A percentile compares a stretch with the other conserved stretches of the same genome.
Evolutionary conservation across 2,329 filamentous ascomycete species (phyloP).

Genomic region (Coniochaeta hoffmannii): DNA sequence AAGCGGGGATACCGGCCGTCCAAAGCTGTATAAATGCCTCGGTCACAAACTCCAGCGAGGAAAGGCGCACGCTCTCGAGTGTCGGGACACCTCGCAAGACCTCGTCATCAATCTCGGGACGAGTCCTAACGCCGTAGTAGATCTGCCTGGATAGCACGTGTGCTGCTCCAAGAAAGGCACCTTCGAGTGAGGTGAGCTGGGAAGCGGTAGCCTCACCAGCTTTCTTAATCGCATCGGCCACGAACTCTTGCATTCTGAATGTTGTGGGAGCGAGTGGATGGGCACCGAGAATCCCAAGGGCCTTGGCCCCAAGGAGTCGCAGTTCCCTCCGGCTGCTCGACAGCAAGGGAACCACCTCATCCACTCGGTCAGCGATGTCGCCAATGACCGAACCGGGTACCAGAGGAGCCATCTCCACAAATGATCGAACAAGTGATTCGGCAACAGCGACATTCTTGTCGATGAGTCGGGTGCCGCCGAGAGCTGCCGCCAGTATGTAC

Average conservation of each 20-base stretch:
- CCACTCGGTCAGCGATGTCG: constrained; percentile 28
- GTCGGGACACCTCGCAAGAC: not conserved
- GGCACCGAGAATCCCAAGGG: constrained; percentile 69
- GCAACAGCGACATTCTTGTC: not conserved
- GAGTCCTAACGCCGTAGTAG: constrained; percentile 27
- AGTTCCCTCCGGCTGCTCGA: constrained; percentile 42
- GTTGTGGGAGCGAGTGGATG: too few relatives aligned
- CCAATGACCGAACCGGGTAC: constrained; percentile 30
- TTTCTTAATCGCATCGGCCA: constrained; percentile 32
- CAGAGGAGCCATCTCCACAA: constrained; percentile 43
- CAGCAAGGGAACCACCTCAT: not conserved
- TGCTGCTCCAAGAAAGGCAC: constrained; percentile 36
- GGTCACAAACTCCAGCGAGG: constrained; percentile 30
- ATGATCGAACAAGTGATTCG: constrained; percentile 32
- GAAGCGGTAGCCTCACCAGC: constrained; percentile 44
- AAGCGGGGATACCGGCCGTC: constrained; percentile 28
- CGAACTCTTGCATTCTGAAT: too few relatives aligned
- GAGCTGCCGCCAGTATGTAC: constrained; percentile 44
- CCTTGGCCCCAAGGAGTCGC: constrained; percentile 58
- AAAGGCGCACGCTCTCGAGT: not conserved
- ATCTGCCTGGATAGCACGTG: constrained; percentile 35
- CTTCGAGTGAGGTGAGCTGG: constrained; percentile 38
- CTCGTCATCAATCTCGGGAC: not conserved
- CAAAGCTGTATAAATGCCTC: constrained; percentile 37
- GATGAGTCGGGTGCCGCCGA: constrained; percentile 40